These are phyloP conservation scores for Cadophora gregata DNA, from an alignment of 2,329 filamentous ascomycete genomes.

Conservation along the genomic window DNA sequence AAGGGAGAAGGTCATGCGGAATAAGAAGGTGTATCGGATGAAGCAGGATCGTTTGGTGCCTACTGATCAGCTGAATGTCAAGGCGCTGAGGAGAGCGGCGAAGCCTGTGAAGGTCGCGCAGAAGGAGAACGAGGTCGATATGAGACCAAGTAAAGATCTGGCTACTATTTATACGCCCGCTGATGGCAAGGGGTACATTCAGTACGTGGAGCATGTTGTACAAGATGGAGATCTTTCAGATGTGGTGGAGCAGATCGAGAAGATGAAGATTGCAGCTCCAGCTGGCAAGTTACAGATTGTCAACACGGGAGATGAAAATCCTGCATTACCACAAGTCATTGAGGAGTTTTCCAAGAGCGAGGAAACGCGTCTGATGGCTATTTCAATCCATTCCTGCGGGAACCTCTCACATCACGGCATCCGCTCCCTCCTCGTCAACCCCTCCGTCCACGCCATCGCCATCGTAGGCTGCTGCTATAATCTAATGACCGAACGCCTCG, in stretches of 20 bases:
- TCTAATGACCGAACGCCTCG: constrained; percentile 86
- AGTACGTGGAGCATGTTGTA: constrained; percentile 78
- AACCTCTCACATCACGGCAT: constrained; percentile 97
- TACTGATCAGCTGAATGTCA: constrained; percentile 51
- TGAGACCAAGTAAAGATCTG: constrained; percentile 58
- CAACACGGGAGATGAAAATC: constrained; percentile 34
- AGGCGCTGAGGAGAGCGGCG: constrained; percentile 46
- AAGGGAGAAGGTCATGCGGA: constrained; percentile 75
- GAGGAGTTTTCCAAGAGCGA: constrained; percentile 33
- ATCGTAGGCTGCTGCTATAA: constrained; percentile 99
- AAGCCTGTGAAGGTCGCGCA: constrained; percentile 42
- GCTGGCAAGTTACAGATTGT: constrained; percentile 26
- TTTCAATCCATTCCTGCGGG: constrained; percentile 96
- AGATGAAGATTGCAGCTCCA: constrained; percentile 44
- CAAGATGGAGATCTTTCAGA: constrained; percentile 74
- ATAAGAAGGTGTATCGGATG: constrained; percentile 77
- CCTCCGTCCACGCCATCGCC: constrained; percentile 84
- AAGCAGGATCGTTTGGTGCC: constrained; percentile 44
- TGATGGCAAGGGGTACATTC: constrained; percentile 71
- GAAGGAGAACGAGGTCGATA: constrained; percentile 47
- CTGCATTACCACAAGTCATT: constrained; percentile 19
- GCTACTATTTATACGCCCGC: constrained; percentile 59
- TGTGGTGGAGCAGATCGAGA: constrained; percentile 67
- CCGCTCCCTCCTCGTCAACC: constrained; percentile 83
- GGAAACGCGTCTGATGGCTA: constrained; percentile 72